Base-by-base conservation (phyloP, 495 filamentous ascomycete species). In the Neurospora sp. region DNA sequence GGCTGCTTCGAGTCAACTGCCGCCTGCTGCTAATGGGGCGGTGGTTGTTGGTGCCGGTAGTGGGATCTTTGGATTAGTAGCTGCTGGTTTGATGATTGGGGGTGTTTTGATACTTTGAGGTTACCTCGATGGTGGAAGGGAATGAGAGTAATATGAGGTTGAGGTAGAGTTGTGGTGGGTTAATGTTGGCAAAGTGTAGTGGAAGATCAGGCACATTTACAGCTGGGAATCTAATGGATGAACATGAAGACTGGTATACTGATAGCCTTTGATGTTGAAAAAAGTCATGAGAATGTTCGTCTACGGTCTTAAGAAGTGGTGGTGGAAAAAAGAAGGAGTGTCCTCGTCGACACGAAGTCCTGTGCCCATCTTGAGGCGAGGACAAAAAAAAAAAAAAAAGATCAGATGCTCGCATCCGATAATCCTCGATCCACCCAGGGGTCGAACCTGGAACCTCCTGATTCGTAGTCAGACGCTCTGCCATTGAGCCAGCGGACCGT, bases 271-370 rank as follows among this genome's bases (percentile, higher is more conserved):
- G 0, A 14, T 7, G 35, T 0, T 31, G 16, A 0, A 7, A 1
- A 16, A 31, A 7, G 5, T 3, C 5, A 16, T 16, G 5, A 16
- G 5, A 2, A 62, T 31, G 0, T 62, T 16, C 5, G 23, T 8
- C 0, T 0, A 16, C 12, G 0, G 11, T 16, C 0, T 8, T 0
- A 0, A 0, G 27, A 0, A 0, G 20, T 14, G 11, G 20, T 59
- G 48, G 48, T 59, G 48, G 20, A 12, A 31, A 62, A 62, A 62
- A 31, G 0, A 59, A 62, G 0, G 54, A 59, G 48, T 59, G 48
- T 59, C 48, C 48, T 31, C 48, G 23, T 0, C 2, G 0, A 6
- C 46, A 5, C 1, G 0, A 23, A 3, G 46, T 27, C n/a, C 4
- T 11, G 9, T 5, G 44, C 10, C 12, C 0, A 6, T 62, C 0